Base-by-base conservation (phyloP, 1,284 basidiomycete genomes). In the Papiliotrema fonsecae region DNA sequence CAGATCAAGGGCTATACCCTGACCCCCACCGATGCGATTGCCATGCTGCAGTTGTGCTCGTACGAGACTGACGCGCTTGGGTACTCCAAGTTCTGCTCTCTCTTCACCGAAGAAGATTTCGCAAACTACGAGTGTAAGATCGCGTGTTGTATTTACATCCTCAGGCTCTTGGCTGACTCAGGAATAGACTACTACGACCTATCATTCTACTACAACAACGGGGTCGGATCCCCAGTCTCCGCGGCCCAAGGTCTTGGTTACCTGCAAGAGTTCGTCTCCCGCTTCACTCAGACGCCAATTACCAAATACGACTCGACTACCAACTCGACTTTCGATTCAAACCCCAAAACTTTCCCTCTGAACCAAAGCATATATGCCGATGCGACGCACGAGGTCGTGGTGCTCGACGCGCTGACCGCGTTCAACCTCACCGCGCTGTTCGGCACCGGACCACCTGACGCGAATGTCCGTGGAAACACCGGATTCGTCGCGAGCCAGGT, bases 21-120 rank as follows among this genome's bases (percentile, higher is more conserved):
- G 31, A 61, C 57, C 30, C 32, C 61, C 4, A 56, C 61, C 22
- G 67, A 72, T 43, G 52, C 63, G 18, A 38, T 54, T 21, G 51
- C 65, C 6, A 69, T 74, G 69, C 52, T 72, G 16, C 60, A 69
- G 48, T 60, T 73, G 2, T 91, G 88, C 63, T 82, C 87, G 6
- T 91, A 90, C 60, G 88, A 92, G 84, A 94, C 91, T 3, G 88
- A 92, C 34, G 86, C 89, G 0, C 78, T 94, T 14, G 92, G 91
- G 2, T 92, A 87, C 64, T 89, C 86, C 25, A 84, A 82, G 57
- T 96, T 94, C 74, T 97, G 93, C 61, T 81, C 82, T 44, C 76
- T 97, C 1, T 97, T 97, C 73, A 91, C 87, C 0, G 78, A 86
- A 63, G 84, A 88, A 39, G 91, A 96, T 69, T 67, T 89, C 85